Percentiles rank a stretch among this genome's conserved stretches.
These are phyloP conservation scores for Thelonectria discophora DNA, from an alignment of 2,329 filamentous ascomycete genomes.

Conservation along the genomic window DNA sequence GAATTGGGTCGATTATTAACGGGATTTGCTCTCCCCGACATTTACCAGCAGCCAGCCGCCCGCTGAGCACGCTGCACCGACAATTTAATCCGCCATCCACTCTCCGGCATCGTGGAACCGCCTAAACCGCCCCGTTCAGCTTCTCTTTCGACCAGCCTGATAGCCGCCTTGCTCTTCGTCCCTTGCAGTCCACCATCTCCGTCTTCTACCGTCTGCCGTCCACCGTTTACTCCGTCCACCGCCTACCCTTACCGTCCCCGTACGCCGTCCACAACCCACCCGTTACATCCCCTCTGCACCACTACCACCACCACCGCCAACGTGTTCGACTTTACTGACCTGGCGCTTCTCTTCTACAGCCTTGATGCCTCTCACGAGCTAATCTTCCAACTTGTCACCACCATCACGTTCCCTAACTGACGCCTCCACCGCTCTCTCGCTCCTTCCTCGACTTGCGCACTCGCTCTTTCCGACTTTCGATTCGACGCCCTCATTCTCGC, in stretches of 20 bases:
- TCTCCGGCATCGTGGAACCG: constrained; percentile 21
- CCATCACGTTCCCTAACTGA: constrained; percentile 37
- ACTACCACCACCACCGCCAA: constrained; percentile 15
- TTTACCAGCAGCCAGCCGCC: background rate
- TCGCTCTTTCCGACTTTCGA: constrained; percentile 33
- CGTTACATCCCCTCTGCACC: constrained; percentile 19
- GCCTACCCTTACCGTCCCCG: constrained; percentile 1
- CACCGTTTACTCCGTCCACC: too few relatives aligned
- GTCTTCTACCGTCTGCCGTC: background rate
- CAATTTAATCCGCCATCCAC: background rate
- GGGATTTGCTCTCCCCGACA: background rate
- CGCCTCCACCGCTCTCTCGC: constrained; percentile 22
- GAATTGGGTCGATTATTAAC: constrained; percentile 3
- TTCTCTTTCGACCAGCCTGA: constrained; percentile 13
- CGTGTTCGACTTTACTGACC: constrained; percentile 9
- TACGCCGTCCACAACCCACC: constrained; percentile 1
- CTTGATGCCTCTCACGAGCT: constrained; percentile 41
- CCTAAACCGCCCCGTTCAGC: constrained; percentile 12
- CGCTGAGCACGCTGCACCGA: background rate
- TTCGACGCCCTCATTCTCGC: constrained; percentile 20
- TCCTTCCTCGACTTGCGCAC: constrained; percentile 28
- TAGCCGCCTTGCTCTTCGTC: background rate
- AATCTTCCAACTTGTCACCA: constrained; percentile 25
- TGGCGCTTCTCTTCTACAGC: constrained; percentile 23
- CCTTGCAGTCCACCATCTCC: background rate